phyloP scores from a whole-genome alignment of 2,329 filamentous ascomycete species.

The Verticillium longisporum region DNA sequence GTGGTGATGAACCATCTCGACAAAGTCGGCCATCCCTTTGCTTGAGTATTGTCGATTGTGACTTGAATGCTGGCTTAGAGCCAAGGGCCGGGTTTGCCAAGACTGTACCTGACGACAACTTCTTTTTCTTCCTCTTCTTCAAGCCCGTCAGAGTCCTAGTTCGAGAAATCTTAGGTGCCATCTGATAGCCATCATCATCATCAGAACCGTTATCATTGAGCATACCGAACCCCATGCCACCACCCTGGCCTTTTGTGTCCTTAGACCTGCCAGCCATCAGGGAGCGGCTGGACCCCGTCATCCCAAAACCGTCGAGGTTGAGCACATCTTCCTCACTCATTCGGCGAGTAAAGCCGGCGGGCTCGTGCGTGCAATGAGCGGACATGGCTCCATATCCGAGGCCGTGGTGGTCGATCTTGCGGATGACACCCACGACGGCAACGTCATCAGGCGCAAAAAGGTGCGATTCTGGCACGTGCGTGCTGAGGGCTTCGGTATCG shows the following conservation, averaged over 20 bases:
- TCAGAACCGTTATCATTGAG: slow-evolving; percentile 92
- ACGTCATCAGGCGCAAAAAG: slow-evolving; percentile 83
- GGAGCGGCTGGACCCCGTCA: background rate
- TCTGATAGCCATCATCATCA: slow-evolving; percentile 88
- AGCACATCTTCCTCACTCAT: background rate
- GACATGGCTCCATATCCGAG: slow-evolving; percentile 43
- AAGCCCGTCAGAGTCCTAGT: slow-evolving; percentile 74
- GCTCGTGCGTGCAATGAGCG: background rate
- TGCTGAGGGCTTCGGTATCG: slow-evolving; percentile 22
- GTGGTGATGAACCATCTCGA: slow-evolving; percentile 72
- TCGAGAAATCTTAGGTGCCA: slow-evolving; percentile 86
- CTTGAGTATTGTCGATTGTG: slow-evolving; percentile 39
- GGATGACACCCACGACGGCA: slow-evolving; percentile 56
- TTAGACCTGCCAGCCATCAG: slow-evolving; percentile 34
- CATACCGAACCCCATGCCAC: slow-evolving; percentile 80
- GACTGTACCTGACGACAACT: slow-evolving; percentile 36
- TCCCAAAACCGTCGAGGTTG: background rate
- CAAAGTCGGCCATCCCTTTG: slow-evolving; percentile 50
- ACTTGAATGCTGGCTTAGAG: slow-evolving; percentile 67
- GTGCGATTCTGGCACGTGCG: slow-evolving; percentile 44
- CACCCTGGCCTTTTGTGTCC: slow-evolving; percentile 32
- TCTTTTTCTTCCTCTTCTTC: slow-evolving; percentile 70
- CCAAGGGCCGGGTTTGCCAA: slow-evolving; percentile 57
- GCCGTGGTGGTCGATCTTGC: slow-evolving; percentile 64
- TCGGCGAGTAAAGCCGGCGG: background rate